These are phyloP conservation scores for Malbranchea zuffiana DNA, from an alignment of 2,329 filamentous ascomycete species.

Conservation along the genomic window DNA sequence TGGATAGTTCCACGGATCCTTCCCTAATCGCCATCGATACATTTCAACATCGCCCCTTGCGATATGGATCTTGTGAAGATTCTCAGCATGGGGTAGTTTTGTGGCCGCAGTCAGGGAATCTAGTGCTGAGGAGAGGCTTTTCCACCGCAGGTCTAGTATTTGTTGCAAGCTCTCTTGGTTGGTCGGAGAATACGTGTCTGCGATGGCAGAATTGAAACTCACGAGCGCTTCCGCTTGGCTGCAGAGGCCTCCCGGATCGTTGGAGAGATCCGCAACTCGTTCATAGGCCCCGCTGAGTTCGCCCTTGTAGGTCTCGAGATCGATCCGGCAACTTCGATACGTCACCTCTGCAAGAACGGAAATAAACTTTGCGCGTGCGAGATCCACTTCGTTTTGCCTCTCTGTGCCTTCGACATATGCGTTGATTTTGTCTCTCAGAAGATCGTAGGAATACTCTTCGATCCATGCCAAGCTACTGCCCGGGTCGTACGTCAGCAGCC, in stretches of 20 bases:
- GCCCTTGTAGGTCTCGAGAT: slow-evolving; percentile 43
- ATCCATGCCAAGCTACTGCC: slow-evolving; percentile 44
- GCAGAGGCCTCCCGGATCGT: slow-evolving; percentile 41
- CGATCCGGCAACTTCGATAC: slow-evolving; percentile 42
- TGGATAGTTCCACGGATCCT: slow-evolving; percentile 33
- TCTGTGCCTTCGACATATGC: slow-evolving; percentile 39
- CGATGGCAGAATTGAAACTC: slow-evolving; percentile 41
- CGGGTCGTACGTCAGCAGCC: slow-evolving; percentile 36
- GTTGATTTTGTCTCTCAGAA: slow-evolving; percentile 45
- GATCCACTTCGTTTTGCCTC: slow-evolving; percentile 41
- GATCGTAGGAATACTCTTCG: slow-evolving; percentile 44
- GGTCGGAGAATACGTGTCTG: slow-evolving; percentile 23
- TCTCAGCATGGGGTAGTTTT: slow-evolving; percentile 41
- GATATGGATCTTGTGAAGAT: slow-evolving; percentile 44
- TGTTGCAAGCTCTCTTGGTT: slow-evolving; percentile 23
- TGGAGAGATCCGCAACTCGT: slow-evolving; percentile 30
- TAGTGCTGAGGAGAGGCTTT: slow-evolving; percentile 42
- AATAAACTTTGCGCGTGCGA: slow-evolving; percentile 48
- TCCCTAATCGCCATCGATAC: slow-evolving; percentile 42
- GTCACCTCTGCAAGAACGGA: slow-evolving; percentile 46
- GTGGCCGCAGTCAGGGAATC: slow-evolving; percentile 41
- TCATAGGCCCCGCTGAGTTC: slow-evolving; percentile 34
- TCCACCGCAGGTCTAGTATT: slow-evolving; percentile 38
- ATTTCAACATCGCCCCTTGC: slow-evolving; percentile 47
- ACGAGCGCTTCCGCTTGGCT: slow-evolving; percentile 48